These are phyloP conservation scores for Hypoxylon sp. DNA, from an alignment of 2,329 filamentous ascomycete genomes.

Conservation along the genomic window DNA sequence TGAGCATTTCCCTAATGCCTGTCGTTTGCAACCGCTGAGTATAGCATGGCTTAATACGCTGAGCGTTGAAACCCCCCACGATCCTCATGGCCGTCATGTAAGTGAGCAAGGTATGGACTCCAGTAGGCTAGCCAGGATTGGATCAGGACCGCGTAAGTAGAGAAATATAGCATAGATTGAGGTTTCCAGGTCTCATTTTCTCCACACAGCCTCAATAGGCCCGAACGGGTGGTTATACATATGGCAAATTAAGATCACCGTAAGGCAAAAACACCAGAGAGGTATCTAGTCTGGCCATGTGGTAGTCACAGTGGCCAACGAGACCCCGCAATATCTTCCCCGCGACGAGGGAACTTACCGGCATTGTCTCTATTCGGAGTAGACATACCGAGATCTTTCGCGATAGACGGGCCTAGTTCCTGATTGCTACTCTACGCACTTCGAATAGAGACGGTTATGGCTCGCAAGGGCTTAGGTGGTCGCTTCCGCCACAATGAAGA, in stretches of 20 bases:
- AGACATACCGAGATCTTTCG: constrained; percentile 50
- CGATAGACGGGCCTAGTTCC: constrained; percentile 52
- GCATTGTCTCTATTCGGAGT: constrained; percentile 49
- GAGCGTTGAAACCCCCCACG: constrained; percentile 28
- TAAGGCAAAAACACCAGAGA: constrained; percentile 37
- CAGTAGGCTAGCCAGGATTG: constrained; percentile 32
- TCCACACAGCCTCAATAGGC: constrained; percentile 46
- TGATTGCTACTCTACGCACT: constrained; percentile 46
- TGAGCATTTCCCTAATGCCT: constrained; percentile 11
- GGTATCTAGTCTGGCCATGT: constrained; percentile 42
- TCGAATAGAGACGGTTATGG: constrained; percentile 17
- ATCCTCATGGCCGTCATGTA: constrained; percentile 5
- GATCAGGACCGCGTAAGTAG: constrained; percentile 36
- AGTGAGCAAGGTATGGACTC: constrained; percentile 20
- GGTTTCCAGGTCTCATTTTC: constrained; percentile 34
- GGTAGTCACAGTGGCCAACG: constrained; percentile 38
- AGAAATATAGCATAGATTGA: constrained; percentile 46
- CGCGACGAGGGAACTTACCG: constrained; percentile 42
- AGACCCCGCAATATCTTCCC: constrained; percentile 44
- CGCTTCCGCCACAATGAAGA: constrained; percentile 20
- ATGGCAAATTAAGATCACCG: constrained; percentile 44
- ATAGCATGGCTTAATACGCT: not conserved
- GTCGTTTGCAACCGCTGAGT: constrained; percentile 3
- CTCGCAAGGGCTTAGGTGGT: constrained; percentile 10
- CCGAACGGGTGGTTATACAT: constrained; percentile 47